Conservation (phyloP, 2,329 filamentous ascomycete genomes). For the Geosmithia putterillii region DNA sequence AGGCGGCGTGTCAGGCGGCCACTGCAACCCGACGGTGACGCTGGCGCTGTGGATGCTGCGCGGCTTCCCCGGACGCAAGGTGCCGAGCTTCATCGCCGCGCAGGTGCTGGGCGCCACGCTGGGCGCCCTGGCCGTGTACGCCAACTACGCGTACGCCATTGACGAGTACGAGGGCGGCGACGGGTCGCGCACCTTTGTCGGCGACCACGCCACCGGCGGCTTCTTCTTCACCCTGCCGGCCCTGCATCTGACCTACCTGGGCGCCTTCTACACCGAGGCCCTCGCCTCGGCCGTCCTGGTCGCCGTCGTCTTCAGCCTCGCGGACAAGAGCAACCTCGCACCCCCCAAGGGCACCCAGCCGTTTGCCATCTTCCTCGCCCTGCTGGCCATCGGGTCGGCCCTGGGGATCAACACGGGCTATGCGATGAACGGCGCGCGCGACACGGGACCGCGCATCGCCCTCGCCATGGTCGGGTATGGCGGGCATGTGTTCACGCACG, state of each 20-base stretch:
- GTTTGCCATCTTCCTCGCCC: constrained; percentile 1
- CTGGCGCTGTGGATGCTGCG: background rate
- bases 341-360: constrained; percentile 1
- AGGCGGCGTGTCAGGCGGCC: constrained; percentile 1
- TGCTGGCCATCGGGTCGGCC: constrained; percentile 1
- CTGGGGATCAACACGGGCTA: constrained; percentile 1
- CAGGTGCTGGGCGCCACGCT: background rate
- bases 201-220: background rate
- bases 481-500: background rate
- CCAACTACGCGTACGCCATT: background rate
- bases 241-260: background rate
- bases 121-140: background rate
- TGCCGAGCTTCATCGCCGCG: background rate
- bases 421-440: constrained; percentile 1
- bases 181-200: background rate
- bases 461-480: background rate
- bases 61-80: constrained; percentile 1
- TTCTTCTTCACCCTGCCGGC: constrained; percentile 1
- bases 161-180: background rate
- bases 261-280: constrained; percentile 1
- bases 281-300: background rate
- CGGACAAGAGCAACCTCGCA: constrained; percentile 1
- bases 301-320: background rate
- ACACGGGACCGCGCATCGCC: constrained; percentile 1
- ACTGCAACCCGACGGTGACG: constrained; percentile 1